phyloP scores from a whole-genome alignment of 495 filamentous ascomycete genomes.

The Aspergillus bertholletiae region DNA sequence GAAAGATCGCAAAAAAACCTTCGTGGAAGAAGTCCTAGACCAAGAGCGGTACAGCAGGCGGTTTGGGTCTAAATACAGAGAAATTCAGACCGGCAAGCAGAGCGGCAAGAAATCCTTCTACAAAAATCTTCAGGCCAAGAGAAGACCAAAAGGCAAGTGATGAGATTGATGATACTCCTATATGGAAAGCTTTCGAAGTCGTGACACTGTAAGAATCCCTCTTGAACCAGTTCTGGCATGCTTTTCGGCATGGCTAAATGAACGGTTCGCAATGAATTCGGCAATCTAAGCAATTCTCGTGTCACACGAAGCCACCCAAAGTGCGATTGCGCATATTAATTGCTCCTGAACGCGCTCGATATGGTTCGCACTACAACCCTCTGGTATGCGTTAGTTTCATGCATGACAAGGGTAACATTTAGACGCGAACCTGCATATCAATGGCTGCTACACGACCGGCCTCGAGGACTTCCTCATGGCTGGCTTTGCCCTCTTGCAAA shows the following conservation, averaged over 20 bases:
- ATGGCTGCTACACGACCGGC: constrained; percentile 58
- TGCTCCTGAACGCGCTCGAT: constrained; percentile 3
- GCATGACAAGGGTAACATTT: not conserved
- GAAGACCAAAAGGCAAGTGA: constrained; percentile 40
- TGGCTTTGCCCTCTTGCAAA: constrained; percentile 62
- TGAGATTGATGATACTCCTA: not conserved
- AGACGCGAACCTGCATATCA: constrained; percentile 59
- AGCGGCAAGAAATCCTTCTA: constrained; percentile 74
- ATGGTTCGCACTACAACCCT: constrained; percentile 38
- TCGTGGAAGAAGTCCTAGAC: constrained; percentile 83
- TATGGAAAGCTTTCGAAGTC: not conserved
- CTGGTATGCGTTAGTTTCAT: constrained; percentile 27
- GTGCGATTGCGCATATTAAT: not conserved
- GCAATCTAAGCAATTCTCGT: not conserved
- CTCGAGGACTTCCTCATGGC: constrained; percentile 70
- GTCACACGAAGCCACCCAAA: not conserved
- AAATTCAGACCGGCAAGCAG: constrained; percentile 62
- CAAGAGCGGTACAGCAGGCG: constrained; percentile 54
- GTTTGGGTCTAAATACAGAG: constrained; percentile 68
- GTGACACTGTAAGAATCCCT: not conserved
- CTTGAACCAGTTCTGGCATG: not conserved
- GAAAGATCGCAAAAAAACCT: constrained; percentile 83
- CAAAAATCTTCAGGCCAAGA: constrained; percentile 59
- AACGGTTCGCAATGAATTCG: not conserved
- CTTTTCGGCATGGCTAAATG: not conserved